Base-by-base conservation (phyloP, 1,139 yeast genomes). In the Suhomyces kunorum region DNA sequence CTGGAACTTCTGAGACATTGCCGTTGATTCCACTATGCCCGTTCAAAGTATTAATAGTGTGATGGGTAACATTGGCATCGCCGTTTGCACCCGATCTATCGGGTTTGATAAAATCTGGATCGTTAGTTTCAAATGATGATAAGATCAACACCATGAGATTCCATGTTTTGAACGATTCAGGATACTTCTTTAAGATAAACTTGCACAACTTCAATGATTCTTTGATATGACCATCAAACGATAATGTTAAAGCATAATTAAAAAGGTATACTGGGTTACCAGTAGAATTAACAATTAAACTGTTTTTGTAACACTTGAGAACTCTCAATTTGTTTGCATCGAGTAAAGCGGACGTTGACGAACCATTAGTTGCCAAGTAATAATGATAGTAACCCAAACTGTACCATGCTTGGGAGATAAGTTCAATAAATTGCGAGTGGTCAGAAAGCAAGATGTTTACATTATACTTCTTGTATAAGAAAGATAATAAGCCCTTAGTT, bases 121-220 rank as follows among this genome's bases (percentile, higher is more conserved):
- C 55, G 37, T 58, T 51, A 20, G 54, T 50, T 36, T 66, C 70
- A 29, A 59, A 51, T 5, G 68, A 54, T 11, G 66, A 51, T 18
- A 61, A 49, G 9, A 66, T 47, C 36, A 72, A 61, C 0, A 65
- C 68, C 44, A 72, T 55, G 45, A 72, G 60, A 47, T 72, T 71
- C 78, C 78, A 72, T 0, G 75, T 67, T 44, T 64, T 66, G 58
- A 72, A 72, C 4, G 70, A 62, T 46, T 71, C 74, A 0, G 76
- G 76, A 41, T 55, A 69, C 47, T 64, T 63, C 42, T 68, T 70
- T 53, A 72, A 60, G 13, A 69, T 69, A 45, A 69, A 71, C 46
- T 71, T 72, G 49, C 72, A 64, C 43, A 72, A 58, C 47, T 64
- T 71, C 17, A 62, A 44, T 15, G 76, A 57, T n/a, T 61, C 58